These are phyloP conservation scores for Sarocladium kiliense DNA, from an alignment of 2,329 filamentous ascomycete genomes.

Conservation along the genomic window DNA sequence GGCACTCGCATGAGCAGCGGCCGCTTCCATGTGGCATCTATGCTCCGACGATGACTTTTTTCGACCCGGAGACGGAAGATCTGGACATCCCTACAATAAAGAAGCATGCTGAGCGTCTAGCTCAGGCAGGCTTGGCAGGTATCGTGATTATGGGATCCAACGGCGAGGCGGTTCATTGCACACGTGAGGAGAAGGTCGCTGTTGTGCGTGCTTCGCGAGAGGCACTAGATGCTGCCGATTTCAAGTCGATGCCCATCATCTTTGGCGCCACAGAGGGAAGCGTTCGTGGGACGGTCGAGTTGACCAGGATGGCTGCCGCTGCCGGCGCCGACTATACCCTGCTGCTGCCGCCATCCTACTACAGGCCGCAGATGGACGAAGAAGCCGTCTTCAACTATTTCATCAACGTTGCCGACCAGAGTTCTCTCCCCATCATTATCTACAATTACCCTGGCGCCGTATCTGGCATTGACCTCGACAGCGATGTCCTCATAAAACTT, in stretches of 20 bases:
- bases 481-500: constrained; percentile 75
- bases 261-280: constrained; percentile 78
- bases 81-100: constrained; percentile 76
- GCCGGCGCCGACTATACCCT: constrained; percentile 78
- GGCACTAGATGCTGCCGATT: constrained; percentile 77
- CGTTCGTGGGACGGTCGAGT: constrained; percentile 72
- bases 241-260: constrained; percentile 70
- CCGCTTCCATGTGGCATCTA: constrained; percentile 78
- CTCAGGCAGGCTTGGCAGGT: constrained; percentile 71
- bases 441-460: constrained; percentile 93
- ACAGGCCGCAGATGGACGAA: constrained; percentile 71
- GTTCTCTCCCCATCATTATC: constrained; percentile 71
- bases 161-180: constrained; percentile 82
- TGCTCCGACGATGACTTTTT: constrained; percentile 87
- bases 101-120: constrained; percentile 74
- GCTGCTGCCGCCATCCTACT: constrained; percentile 78
- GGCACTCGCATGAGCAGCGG: constrained; percentile 23
- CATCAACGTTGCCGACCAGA: constrained; percentile 67
- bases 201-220: constrained; percentile 75
- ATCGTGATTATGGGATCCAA: constrained; percentile 88
- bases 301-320: constrained; percentile 59
- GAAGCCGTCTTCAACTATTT: constrained; percentile 70
- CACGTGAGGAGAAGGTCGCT: constrained; percentile 67
- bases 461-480: constrained; percentile 84
- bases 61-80: constrained; percentile 77